Evolutionary conservation across 2,329 filamentous ascomycete species (phyloP), one percentile per base, ranked within the genome.

Genomic region (Amauroascus verrucosus): DNA sequence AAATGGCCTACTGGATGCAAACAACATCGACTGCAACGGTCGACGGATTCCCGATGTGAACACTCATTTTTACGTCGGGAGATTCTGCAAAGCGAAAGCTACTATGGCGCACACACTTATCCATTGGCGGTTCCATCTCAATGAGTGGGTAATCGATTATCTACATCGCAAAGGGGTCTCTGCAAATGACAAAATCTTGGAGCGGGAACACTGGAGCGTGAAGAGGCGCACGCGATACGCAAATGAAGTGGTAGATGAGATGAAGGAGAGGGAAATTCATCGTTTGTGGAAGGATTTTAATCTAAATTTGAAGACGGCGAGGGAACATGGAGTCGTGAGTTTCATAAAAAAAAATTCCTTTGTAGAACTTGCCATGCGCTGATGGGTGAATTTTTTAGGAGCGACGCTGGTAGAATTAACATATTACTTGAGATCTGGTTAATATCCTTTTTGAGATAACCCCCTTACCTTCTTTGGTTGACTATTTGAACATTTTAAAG

Each of bases 111-210:
- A 91, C 63, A 77, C 77, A 0, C 75, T 91, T 2, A 76, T 81
- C 3, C 87, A 93, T 68, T 90, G 87, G 87, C 83, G 84, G 54
- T 80, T 79, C 56, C 79, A 82, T 44, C 78, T 91, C n/a, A 83
- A 86, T 62, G 77, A 83, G 58, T 86, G 79, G 77, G 82, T 90
- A 0, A 74, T 84, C 22, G 75, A 77, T 26, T 80, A 78, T 51
- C 77, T 93, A 0, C 67, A 75, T 22, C 66, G 66, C 1, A 74
- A 82, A 55, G 81, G 80, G 0, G 76, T 84, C 58, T 73, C 84
- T 57, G 72, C 71, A 0, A 69, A 80, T 0, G 69, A 76, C 9
- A 77, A 81, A 61, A 70, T 88, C 30, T 71, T 81, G 1, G 73
- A 81, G 63, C 74, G 84, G 7, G 81, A 83, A 54, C 74, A 72